Conservation (phyloP, 331 rosid genomes). For the Spiraea crenata region DNA sequence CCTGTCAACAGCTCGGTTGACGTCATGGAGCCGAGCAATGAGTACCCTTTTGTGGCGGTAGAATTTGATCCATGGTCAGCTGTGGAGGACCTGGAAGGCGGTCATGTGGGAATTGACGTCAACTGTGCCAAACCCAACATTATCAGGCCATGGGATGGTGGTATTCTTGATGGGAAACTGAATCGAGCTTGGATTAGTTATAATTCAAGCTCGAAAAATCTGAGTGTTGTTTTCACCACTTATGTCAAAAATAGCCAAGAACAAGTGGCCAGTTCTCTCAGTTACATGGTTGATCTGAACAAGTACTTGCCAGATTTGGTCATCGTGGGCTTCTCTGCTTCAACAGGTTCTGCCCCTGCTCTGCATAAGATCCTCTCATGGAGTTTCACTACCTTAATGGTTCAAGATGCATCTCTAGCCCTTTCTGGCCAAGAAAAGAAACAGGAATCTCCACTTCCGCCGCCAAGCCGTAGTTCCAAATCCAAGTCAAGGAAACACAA, state of each 20-base stretch:
- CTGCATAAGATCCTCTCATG: background rate
- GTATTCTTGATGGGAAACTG: background rate
- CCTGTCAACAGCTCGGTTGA: background rate
- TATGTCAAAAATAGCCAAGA: background rate
- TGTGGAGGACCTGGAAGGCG: background rate
- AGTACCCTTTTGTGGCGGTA: background rate
- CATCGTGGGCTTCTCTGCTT: background rate
- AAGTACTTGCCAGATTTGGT: background rate
- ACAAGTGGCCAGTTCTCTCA: background rate
- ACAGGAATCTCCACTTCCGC: background rate
- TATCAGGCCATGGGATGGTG: background rate
- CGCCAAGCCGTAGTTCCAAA: background rate
- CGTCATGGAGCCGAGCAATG: background rate
- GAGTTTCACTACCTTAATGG: background rate
- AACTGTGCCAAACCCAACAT: background rate
- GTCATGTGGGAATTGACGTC: background rate
- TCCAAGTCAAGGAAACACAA: background rate
- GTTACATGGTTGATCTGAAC: background rate
- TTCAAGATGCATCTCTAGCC: background rate
- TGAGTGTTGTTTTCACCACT: constrained; percentile 15
- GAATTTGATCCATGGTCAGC: background rate
- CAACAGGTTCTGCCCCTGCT: background rate
- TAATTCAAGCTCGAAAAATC: constrained; percentile 18
- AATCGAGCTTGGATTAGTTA: constrained; percentile 29
- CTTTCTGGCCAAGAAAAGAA: background rate